Percentiles rank a stretch among this genome's conserved stretches.
Conservation (phyloP, 2,329 filamentous ascomycete species). For the Diatrype stigma region DNA sequence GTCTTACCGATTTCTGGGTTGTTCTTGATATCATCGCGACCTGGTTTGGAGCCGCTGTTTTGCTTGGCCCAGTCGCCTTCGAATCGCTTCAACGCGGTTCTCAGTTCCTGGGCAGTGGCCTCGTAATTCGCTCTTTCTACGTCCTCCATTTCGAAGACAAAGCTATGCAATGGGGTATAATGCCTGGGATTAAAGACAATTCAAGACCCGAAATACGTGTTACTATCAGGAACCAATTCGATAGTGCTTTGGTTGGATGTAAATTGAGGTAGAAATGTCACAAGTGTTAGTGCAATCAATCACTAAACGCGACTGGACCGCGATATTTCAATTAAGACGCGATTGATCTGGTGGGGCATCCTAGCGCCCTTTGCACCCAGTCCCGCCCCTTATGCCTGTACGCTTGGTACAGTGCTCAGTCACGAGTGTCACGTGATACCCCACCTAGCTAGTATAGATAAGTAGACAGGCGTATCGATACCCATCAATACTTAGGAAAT, state of each 20-base stretch:
- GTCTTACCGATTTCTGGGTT: constrained; percentile 66
- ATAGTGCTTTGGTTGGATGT: too few relatives aligned
- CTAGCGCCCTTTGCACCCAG: too few relatives aligned
- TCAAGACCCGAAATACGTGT: too few relatives aligned
- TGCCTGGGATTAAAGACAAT: too few relatives aligned
- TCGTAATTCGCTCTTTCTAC: constrained; percentile 42
- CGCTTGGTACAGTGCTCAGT: too few relatives aligned
- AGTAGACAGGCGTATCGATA: too few relatives aligned
- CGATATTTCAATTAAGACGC: background rate
- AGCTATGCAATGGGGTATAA: background rate
- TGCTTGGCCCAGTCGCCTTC: constrained; percentile 62
- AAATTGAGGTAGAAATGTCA: too few relatives aligned
- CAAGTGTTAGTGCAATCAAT: background rate
- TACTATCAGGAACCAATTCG: too few relatives aligned
- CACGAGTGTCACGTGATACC: too few relatives aligned
- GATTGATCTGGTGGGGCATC: background rate
- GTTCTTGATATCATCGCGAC: constrained; percentile 71
- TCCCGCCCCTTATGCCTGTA: too few relatives aligned
- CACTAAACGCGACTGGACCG: background rate
- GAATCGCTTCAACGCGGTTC: constrained; percentile 69
- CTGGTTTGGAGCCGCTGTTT: constrained; percentile 65
- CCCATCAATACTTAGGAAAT: too few relatives aligned
- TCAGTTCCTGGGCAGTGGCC: constrained; percentile 49
- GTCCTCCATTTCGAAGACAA: constrained; percentile 42
- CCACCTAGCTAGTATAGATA: too few relatives aligned